These are phyloP conservation scores for Fomitopsis betulina DNA, from an alignment of 1,284 basidiomycete genomes.

Conservation along the genomic window DNA sequence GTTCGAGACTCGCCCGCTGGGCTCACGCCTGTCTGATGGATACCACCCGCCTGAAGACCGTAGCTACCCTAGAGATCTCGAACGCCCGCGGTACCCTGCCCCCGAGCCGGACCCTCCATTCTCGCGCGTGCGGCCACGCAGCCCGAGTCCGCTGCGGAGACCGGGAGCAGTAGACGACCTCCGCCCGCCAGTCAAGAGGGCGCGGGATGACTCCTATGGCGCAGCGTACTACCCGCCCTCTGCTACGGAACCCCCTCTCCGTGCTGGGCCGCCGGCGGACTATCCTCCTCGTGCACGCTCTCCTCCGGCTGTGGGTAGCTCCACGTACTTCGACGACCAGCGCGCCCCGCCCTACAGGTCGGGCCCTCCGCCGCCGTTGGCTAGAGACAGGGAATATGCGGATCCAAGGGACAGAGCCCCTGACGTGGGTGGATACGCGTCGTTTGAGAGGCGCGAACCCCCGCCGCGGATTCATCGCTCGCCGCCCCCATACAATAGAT, in stretches of 20 bases:
- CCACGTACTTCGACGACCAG: conserved; percentile 24
- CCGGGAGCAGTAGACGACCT: conserved; percentile 21
- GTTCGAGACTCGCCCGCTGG: conserved; percentile 25
- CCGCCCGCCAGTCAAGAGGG: conserved; percentile 29
- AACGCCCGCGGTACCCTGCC: conserved; percentile 22
- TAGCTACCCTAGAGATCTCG: conserved; percentile 16
- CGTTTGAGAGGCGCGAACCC: conserved; percentile 20
- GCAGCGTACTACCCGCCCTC: conserved; percentile 20
- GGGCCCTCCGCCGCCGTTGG: conserved; percentile 6
- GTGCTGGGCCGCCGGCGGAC: conserved; percentile 2
- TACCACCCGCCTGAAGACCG: conserved; percentile 17
- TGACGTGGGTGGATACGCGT: conserved; percentile 14
- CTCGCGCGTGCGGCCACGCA: conserved; percentile 28
- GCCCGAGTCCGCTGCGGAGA: conserved; percentile 25
- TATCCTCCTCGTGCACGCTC: conserved; percentile 18
- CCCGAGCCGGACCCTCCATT: conserved; percentile 15
- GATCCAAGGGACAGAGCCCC: conserved; percentile 17
- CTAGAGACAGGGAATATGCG: conserved; percentile 21
- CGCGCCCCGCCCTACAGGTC: conserved; percentile 8
- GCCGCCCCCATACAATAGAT: conserved; percentile 21
- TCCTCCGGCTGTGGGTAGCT: conserved; percentile 12
- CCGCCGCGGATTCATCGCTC: conserved; percentile 16
- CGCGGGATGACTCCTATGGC: conserved; percentile 26
- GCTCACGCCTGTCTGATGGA: conserved; percentile 24
- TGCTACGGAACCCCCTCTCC: conserved; percentile 10